Percentiles rank a stretch among this genome's conserved stretches.
Conservation (phyloP, 2,329 filamentous ascomycete genomes). For the Seiridium unicorne region DNA sequence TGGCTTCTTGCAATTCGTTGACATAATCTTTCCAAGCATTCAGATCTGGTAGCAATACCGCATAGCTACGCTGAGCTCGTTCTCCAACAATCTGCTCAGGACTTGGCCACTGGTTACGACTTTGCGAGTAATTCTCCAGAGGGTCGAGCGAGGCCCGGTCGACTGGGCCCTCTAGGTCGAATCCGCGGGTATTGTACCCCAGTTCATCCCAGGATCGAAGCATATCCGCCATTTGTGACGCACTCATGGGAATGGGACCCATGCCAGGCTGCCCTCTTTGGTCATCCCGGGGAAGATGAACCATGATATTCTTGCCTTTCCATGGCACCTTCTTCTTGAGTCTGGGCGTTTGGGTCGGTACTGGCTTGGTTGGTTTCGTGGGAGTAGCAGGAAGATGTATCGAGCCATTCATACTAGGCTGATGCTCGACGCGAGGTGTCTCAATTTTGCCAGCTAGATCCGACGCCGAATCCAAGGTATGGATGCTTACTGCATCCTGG, state of each 20-base stretch:
- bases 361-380: constrained; percentile 31
- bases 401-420: constrained; percentile 26
- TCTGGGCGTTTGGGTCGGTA: constrained; percentile 48
- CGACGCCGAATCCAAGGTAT: constrained; percentile 24
- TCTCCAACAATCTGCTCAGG: constrained; percentile 57
- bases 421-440: constrained; percentile 30
- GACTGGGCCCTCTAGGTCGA: constrained; percentile 57
- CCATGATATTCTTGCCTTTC: constrained; percentile 73
- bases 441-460: constrained; percentile 24
- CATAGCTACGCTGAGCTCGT: constrained; percentile 49
- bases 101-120: constrained; percentile 66
- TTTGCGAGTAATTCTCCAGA: constrained; percentile 54
- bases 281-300: constrained; percentile 67
- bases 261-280: constrained; percentile 59
- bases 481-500: constrained; percentile 26
- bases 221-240: constrained; percentile 59
- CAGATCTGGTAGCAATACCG: constrained; percentile 68
- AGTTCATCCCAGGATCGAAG: constrained; percentile 65
- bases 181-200: constrained; percentile 68
- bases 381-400: constrained; percentile 22
- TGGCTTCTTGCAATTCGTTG: constrained; percentile 81
- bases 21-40: constrained; percentile 76
- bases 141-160: constrained; percentile 17
- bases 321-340: constrained; percentile 71
- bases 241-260: constrained; percentile 51